These are phyloP conservation scores for Symbiodinium natans DNA, from an alignment of 73 alveolate genomes.

Conservation along the genomic window DNA sequence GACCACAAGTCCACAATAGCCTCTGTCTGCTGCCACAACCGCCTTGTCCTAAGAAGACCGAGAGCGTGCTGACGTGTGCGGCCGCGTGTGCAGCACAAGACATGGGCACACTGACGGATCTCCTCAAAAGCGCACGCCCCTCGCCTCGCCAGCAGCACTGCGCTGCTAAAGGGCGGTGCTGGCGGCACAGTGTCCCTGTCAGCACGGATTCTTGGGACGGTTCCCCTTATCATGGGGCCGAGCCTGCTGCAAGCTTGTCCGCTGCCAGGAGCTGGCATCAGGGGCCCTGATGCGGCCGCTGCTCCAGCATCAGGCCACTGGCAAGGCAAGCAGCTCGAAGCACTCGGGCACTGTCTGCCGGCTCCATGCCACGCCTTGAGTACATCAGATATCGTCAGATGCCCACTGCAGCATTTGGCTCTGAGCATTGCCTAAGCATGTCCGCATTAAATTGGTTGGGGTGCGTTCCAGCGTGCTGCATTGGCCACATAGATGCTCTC, in stretches of 20 bases:
- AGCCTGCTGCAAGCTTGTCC: constrained; percentile 11
- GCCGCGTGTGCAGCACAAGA: too few species aligned
- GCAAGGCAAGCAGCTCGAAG: constrained; percentile 7
- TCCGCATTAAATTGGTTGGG: background rate
- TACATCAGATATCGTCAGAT: background rate
- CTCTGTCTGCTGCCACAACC: background rate
- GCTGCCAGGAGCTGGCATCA: background rate
- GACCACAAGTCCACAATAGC: background rate
- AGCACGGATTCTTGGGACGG: too few species aligned
- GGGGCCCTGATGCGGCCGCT: background rate
- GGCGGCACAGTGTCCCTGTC: background rate
- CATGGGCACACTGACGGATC: too few species aligned
- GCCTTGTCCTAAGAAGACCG: background rate
- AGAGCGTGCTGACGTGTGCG: too few species aligned
- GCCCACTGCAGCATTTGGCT: background rate
- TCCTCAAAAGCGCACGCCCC: constrained; percentile 6
- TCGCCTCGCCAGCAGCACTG: background rate
- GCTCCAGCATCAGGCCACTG: background rate
- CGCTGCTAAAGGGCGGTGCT: background rate
- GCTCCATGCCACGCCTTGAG: background rate
- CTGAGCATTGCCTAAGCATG: too few species aligned
- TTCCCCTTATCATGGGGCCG: too few species aligned
- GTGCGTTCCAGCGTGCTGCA: background rate
- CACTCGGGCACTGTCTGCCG: background rate
- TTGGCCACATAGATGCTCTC: background rate